Evolutionary conservation across 2,329 filamentous ascomycete genomes (phyloP).

Genomic region (Dryadomyces quercivorus): DNA sequence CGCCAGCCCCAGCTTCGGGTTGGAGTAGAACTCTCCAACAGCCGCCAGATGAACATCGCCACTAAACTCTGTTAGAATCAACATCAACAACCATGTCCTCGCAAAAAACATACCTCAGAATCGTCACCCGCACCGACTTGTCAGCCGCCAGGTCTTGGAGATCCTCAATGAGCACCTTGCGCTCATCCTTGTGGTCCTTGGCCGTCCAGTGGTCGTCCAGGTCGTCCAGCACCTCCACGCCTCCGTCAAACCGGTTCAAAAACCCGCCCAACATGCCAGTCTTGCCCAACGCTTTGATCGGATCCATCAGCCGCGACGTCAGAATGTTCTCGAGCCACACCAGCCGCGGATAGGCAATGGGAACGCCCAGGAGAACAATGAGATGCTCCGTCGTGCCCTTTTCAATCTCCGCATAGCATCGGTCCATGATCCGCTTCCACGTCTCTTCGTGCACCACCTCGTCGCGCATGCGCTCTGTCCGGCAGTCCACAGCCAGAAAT

Average conservation of each 20-base stretch:
- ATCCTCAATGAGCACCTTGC: conserved; percentile 76
- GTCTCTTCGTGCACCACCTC: conserved; percentile 71
- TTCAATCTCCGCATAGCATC: conserved; percentile 69
- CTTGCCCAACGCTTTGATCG: conserved; percentile 77
- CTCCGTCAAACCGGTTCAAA: conserved; percentile 81
- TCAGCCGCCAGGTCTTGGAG: conserved; percentile 87
- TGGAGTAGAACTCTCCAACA: conserved; percentile 89
- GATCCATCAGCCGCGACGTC: conserved; percentile 76
- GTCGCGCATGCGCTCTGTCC: conserved; percentile 77
- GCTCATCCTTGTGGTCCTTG: conserved; percentile 84
- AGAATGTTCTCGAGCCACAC: conserved; percentile 64
- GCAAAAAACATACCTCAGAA: conserved; percentile 48
- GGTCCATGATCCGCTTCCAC: conserved; percentile 77
- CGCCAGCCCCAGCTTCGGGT: conserved; percentile 62
- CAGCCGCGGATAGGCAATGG: conserved; percentile 67
- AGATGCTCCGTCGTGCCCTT: conserved; percentile 82
- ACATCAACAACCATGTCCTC: too few relatives aligned
- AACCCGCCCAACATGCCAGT: conserved; percentile 68
- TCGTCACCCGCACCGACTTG: conserved; percentile 82
- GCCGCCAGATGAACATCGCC: conserved; percentile 91
- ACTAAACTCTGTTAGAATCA: conserved; percentile 26
- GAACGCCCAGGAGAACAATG: conserved; percentile 74
- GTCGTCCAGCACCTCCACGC: conserved; percentile 83
- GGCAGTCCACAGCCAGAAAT: conserved; percentile 78
- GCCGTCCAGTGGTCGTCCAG: conserved; percentile 97